These are phyloP conservation scores for Scorias spongiosa DNA, from an alignment of 2,329 filamentous ascomycete species.

Conservation along the genomic window DNA sequence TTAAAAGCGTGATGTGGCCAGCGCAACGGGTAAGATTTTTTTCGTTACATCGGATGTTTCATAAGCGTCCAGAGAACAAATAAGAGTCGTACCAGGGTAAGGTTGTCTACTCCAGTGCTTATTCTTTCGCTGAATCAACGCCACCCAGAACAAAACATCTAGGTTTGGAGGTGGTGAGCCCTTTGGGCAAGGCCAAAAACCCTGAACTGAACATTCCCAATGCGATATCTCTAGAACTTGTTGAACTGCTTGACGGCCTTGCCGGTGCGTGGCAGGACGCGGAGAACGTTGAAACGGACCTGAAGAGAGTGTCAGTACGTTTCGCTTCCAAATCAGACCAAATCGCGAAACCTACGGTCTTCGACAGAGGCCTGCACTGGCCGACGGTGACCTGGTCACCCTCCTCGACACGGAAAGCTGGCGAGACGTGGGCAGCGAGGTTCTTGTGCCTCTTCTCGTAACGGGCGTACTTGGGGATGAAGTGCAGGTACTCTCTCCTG, in stretches of 20 bases:
- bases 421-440: constrained; percentile 95
- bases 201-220: neutral
- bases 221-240: constrained; percentile 66
- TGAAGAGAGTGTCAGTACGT: constrained; percentile 22
- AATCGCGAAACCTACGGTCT: constrained; percentile 67
- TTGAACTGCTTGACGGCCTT: constrained; percentile 95
- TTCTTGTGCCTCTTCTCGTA: constrained; percentile 99
- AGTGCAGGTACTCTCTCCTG: constrained; percentile 99
- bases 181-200: neutral
- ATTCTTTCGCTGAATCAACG: neutral
- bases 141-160: neutral
- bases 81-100: neutral
- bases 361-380: constrained; percentile 97
- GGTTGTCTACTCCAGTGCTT: neutral
- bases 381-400: constrained; percentile 98
- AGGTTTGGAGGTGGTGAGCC: neutral
- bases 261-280: constrained; percentile 91
- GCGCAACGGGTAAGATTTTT: neutral
- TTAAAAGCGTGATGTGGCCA: neutral
- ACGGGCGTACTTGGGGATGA: constrained; percentile 98
- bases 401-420: constrained; percentile 99
- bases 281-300: constrained; percentile 99
- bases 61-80: neutral
- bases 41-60: neutral
- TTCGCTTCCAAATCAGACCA: neutral